Evolutionary conservation across 805 yeast genomes (phyloP), one percentile per base, ranked within the genome.

Genomic region (Saturnispora besseyi): DNA sequence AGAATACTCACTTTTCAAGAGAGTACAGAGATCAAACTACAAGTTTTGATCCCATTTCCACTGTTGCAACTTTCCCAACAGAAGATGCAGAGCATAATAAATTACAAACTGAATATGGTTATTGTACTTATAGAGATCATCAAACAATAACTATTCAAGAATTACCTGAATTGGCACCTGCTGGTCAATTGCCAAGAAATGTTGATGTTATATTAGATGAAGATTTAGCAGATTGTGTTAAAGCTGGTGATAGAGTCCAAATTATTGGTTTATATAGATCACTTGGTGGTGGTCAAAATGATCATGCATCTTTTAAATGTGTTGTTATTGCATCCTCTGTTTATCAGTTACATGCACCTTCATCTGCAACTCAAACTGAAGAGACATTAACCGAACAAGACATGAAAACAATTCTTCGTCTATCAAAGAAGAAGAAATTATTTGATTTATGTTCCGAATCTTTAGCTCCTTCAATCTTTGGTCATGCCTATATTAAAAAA

Each of bases 151-250:
- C 96, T 0, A 84, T 93, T 34, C 99, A 93, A 66, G 99, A 93
- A 70, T 87, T 93, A 87, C 98, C 99, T 1, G 98, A 93, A 69
- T 75, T 83, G 55, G 96, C 98, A 1, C 99, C 98, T 13, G 95
- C 98, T 0, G 99, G 99, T 50, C 98, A 91, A 69, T 74, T 93
- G 55, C 99, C 99, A 33, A 76, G 98, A 60, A 82, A 96, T 2
- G 77, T 93, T 33, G 99, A 93, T 62, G 84, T 91, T 24, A 79
- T 91, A n/a, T 70, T 93, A 59, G 96, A 91, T 65, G 97, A 90
- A 61, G 99, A 93, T 63, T 74, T 93, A 55, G 98, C 93, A 2
- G 99, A 93, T 64, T 71, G 69, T 50, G 84, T 87, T 44, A 93
- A 93, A 64, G 98, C 99, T 0, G 99, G 99, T 59, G 99, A 93